A percentile compares a stretch with the other conserved stretches of the same genome.
These are phyloP conservation scores for Eutrema yunnanense DNA, from an alignment of 345 rosid genomes.

Conservation along the genomic window DNA sequence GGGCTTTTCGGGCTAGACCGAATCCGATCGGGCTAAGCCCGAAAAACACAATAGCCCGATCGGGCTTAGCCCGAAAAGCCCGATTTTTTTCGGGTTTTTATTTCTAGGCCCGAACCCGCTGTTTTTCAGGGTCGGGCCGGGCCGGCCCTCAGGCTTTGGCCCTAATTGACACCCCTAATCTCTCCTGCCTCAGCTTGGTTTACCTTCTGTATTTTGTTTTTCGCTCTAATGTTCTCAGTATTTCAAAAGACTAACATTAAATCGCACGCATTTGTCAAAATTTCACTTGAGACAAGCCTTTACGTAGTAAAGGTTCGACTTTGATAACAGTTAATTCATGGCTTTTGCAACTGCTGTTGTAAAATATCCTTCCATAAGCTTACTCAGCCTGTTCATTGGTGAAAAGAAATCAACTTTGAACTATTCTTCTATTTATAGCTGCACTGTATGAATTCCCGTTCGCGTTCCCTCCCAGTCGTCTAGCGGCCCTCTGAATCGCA, in stretches of 20 bases:
- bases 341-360: conserved; percentile 5
- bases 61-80: too few relatives aligned
- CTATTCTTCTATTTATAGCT: conserved; percentile 26
- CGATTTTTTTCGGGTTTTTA: too few relatives aligned
- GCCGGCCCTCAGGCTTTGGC: too few relatives aligned
- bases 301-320: not conserved
- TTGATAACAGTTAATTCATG: not conserved
- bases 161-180: too few relatives aligned
- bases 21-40: too few relatives aligned
- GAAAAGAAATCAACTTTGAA: conserved; percentile 13
- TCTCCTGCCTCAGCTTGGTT: not conserved
- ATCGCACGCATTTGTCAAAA: conserved; percentile 2
- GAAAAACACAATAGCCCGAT: too few relatives aligned
- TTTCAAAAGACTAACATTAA: not conserved
- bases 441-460: conserved; percentile 29
- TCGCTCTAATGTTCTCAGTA: not conserved
- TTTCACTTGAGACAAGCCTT: conserved; percentile 5
- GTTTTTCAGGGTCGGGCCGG: too few relatives aligned
- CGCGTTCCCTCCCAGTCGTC: conserved; percentile 51
- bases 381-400: conserved; percentile 7
- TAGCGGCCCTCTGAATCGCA: conserved; percentile 42
- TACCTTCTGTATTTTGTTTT: not conserved
- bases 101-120: too few relatives aligned
- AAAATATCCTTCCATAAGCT: conserved; percentile 8
- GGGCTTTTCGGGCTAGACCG: too few relatives aligned